Percentiles rank a stretch among this genome's conserved stretches.
These are phyloP conservation scores for Phytophthora uliginosa DNA, from an alignment of 352 stramenopile genomes.

Conservation along the genomic window DNA sequence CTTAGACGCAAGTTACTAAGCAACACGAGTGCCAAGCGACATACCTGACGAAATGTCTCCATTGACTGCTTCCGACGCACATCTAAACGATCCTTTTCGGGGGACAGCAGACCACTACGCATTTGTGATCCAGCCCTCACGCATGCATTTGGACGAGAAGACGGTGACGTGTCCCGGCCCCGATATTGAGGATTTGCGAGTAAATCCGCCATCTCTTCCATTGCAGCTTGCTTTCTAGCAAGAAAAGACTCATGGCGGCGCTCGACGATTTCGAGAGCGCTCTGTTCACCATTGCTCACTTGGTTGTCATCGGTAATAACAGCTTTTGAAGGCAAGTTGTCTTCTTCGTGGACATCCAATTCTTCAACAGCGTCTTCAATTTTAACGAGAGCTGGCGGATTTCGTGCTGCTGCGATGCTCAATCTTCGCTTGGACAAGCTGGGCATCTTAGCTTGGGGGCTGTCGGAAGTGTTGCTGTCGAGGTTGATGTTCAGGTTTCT, in stretches of 20 bases:
- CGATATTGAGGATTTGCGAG: slow-evolving; percentile 32
- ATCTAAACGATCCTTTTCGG: slow-evolving; percentile 56
- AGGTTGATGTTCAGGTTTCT: slow-evolving; percentile 17
- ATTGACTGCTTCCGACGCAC: slow-evolving; percentile 72
- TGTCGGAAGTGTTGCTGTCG: slow-evolving; percentile 10
- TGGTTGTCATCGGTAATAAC: slow-evolving; percentile 15
- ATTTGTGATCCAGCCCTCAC: slow-evolving; percentile 16
- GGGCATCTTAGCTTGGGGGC: slow-evolving; percentile 25
- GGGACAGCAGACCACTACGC: slow-evolving; percentile 58
- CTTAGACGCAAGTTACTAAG: neutral
- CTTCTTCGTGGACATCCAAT: slow-evolving; percentile 12
- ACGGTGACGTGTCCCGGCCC: slow-evolving; percentile 11
- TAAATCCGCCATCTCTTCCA: slow-evolving; percentile 40
- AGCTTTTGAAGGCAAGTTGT: slow-evolving; percentile 11
- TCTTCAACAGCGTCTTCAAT: slow-evolving; percentile 18
- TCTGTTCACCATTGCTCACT: slow-evolving; percentile 13
- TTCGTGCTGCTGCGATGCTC: slow-evolving; percentile 21
- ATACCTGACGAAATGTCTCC: slow-evolving; percentile 60
- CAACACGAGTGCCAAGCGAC: neutral
- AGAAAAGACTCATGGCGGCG: slow-evolving; percentile 33
- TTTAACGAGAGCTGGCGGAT: slow-evolving; percentile 24
- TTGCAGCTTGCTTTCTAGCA: slow-evolving; percentile 27
- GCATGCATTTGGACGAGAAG: slow-evolving; percentile 5
- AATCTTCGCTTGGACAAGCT: slow-evolving; percentile 25
- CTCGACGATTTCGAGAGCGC: slow-evolving; percentile 10